These are phyloP conservation scores for Clarireedia paspali DNA, from an alignment of 2,329 filamentous ascomycete species.

Conservation along the genomic window DNA sequence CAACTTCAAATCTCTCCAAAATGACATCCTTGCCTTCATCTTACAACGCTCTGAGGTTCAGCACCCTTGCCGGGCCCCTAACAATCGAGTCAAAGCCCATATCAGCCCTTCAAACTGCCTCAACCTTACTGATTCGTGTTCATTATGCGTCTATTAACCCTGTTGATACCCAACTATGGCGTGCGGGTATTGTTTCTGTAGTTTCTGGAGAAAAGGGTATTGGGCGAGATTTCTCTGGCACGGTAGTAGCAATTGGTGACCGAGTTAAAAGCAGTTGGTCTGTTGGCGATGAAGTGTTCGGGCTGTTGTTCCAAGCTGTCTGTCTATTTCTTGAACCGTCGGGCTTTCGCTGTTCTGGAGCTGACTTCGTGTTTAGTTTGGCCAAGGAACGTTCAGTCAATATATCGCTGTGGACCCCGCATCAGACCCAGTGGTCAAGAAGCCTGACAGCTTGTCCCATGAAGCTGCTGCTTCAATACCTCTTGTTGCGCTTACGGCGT, in stretches of 20 bases:
- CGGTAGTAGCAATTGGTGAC: constrained; percentile 29
- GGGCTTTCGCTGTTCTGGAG: neutral
- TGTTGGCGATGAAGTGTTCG: constrained; percentile 32
- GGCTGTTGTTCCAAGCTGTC: constrained; percentile 25
- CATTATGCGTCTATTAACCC: constrained; percentile 27
- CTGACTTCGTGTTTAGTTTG: constrained; percentile 15
- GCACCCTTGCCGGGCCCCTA: constrained; percentile 13
- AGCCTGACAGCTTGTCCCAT: constrained; percentile 35
- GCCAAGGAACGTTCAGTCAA: constrained; percentile 26
- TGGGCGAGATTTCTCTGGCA: constrained; percentile 27
- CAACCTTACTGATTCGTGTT: constrained; percentile 24
- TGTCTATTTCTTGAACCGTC: constrained; percentile 3
- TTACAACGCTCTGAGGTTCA: constrained; percentile 16
- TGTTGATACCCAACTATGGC: constrained; percentile 26
- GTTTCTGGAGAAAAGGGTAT: constrained; percentile 26
- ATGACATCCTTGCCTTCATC: constrained; percentile 4
- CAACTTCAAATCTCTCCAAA: neutral
- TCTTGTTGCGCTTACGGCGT: constrained; percentile 35
- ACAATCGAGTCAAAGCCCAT: constrained; percentile 19
- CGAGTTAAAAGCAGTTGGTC: constrained; percentile 25
- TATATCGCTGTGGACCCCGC: constrained; percentile 23
- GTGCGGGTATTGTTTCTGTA: constrained; percentile 18
- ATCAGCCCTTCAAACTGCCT: constrained; percentile 15
- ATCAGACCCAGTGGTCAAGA: constrained; percentile 25
- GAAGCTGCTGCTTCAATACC: constrained; percentile 37